These are phyloP conservation scores for Groenewaldozyma sp. DNA, from an alignment of 1,139 yeast species.

Conservation along the genomic window DNA sequence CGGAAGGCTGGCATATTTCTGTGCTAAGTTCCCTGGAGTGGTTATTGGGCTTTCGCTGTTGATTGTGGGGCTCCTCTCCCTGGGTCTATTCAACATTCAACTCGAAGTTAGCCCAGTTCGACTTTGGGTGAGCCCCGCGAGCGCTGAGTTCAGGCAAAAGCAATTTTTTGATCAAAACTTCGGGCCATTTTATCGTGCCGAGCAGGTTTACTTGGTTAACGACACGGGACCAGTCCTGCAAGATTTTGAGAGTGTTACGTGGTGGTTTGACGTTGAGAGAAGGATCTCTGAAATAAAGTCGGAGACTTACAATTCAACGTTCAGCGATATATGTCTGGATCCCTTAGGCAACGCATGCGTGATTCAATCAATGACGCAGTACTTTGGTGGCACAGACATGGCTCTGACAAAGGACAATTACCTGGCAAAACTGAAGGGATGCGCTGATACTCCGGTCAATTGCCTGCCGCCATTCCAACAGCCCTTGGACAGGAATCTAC, in stretches of 20 bases:
- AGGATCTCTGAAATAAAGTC: conserved; percentile 35
- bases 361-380: conserved; percentile 85
- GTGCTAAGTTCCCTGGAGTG: conserved; percentile 40
- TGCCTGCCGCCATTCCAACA: conserved; percentile 89
- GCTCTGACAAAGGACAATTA: conserved; percentile 46
- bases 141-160: conserved; percentile 64
- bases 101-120: conserved; percentile 74
- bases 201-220: conserved; percentile 71
- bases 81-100: conserved; percentile 44
- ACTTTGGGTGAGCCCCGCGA: conserved; percentile 80
- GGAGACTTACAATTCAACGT: conserved; percentile 17
- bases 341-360: conserved; percentile 72
- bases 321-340: conserved; percentile 71
- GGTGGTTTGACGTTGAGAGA: conserved; percentile 82
- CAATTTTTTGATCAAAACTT: conserved; percentile 65
- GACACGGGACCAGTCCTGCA: conserved; percentile 53
- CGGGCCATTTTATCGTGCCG: conserved; percentile 88
- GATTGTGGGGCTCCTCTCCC: conserved; percentile 39
- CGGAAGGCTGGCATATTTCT: conserved; percentile 39
- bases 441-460: conserved; percentile 76
- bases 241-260: conserved; percentile 53
- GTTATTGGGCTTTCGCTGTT: conserved; percentile 42
- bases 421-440: conserved; percentile 43
- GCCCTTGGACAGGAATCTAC: conserved; percentile 62
- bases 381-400: conserved; percentile 57